Conservation (phyloP, 2,329 filamentous ascomycete genomes). For the Aspergillus fijiensis region DNA sequence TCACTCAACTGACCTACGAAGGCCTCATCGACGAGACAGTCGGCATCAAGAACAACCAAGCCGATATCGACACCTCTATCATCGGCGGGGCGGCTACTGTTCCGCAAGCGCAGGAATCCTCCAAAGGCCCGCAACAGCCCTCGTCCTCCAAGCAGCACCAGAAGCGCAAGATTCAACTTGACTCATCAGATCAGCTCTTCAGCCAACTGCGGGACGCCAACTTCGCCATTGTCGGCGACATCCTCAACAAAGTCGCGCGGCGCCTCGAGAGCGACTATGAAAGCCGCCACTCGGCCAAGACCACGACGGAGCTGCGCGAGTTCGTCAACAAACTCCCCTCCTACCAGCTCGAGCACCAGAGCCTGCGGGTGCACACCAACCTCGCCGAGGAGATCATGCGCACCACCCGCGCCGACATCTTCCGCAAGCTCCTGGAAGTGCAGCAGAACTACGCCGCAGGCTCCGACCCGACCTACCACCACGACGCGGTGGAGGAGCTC, state of each 20-base stretch:
- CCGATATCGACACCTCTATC: slow-evolving; percentile 87
- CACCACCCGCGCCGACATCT: slow-evolving; percentile 82
- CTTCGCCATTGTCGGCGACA: slow-evolving; percentile 86
- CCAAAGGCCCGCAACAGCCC: slow-evolving; percentile 46
- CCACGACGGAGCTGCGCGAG: slow-evolving; percentile 84
- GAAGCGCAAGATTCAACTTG: slow-evolving; percentile 85
- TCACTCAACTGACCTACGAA: slow-evolving; percentile 96
- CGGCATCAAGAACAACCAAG: slow-evolving; percentile 86
- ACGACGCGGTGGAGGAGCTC: slow-evolving; percentile 90
- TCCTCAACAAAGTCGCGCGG: slow-evolving; percentile 87
- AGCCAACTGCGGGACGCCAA: slow-evolving; percentile 86
- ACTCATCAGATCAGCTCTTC: slow-evolving; percentile 86
- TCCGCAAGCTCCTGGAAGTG: slow-evolving; percentile 83
- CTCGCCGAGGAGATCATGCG: slow-evolving; percentile 95
- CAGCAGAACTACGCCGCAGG: slow-evolving; percentile 94
- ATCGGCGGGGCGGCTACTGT: slow-evolving; percentile 71
- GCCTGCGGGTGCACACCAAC: slow-evolving; percentile 85
- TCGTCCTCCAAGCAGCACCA: slow-evolving; percentile 61
- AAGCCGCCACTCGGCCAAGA: slow-evolving; percentile 79
- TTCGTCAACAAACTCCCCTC: slow-evolving; percentile 92
- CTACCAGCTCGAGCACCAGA: slow-evolving; percentile 91
- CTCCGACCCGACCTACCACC: slow-evolving; percentile 81
- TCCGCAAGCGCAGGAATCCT: slow-evolving; percentile 56
- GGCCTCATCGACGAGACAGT: slow-evolving; percentile 93
- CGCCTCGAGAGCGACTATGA: slow-evolving; percentile 86